Evolutionary conservation across 2,329 filamentous ascomycete genomes (phyloP).

Genomic region (Aspergillus sp.): DNA sequence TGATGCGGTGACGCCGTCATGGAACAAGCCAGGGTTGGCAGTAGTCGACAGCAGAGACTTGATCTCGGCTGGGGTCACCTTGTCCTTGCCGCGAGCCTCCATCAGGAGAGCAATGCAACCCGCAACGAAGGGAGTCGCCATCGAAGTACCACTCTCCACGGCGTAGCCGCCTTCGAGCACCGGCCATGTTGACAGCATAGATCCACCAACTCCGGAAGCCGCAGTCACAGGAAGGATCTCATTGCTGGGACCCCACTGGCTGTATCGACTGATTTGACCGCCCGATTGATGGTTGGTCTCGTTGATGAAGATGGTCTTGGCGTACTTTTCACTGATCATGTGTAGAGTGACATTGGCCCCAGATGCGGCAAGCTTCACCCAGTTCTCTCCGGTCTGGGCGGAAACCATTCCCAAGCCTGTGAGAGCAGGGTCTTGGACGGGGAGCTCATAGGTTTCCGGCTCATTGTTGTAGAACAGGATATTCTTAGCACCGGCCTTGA

Average conservation of each 20-base stretch:
- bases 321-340: slow-evolving; percentile 7
- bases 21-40: slow-evolving; percentile 21
- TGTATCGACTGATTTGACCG: slow-evolving; percentile 12
- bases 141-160: slow-evolving; percentile 54
- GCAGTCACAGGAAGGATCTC: slow-evolving; percentile 5
- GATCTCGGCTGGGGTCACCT: slow-evolving; percentile 17
- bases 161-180: slow-evolving; percentile 42
- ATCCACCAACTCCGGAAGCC: slow-evolving; percentile 11
- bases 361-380: slow-evolving; percentile 7
- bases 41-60: slow-evolving; percentile 18
- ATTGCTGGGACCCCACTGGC: slow-evolving; percentile 15
- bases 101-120: slow-evolving; percentile 36
- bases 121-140: slow-evolving; percentile 55
- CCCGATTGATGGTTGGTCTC: slow-evolving; percentile 12
- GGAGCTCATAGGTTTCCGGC: slow-evolving; percentile 4
- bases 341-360: slow-evolving; percentile 9
- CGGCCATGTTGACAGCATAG: slow-evolving; percentile 56
- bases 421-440: slow-evolving; percentile 1
- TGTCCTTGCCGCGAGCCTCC: slow-evolving; percentile 21
- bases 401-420: slow-evolving; percentile 12
- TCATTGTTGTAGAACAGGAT: slow-evolving; percentile 57
- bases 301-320: slow-evolving; percentile 7
- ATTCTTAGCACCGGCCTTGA: slow-evolving; percentile 54
- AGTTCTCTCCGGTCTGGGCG: slow-evolving; percentile 8
- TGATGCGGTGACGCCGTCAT: slow-evolving; percentile 20